Conservation (phyloP, 2,329 filamentous ascomycete genomes). For the Pyrenophora tritici-repentis region DNA sequence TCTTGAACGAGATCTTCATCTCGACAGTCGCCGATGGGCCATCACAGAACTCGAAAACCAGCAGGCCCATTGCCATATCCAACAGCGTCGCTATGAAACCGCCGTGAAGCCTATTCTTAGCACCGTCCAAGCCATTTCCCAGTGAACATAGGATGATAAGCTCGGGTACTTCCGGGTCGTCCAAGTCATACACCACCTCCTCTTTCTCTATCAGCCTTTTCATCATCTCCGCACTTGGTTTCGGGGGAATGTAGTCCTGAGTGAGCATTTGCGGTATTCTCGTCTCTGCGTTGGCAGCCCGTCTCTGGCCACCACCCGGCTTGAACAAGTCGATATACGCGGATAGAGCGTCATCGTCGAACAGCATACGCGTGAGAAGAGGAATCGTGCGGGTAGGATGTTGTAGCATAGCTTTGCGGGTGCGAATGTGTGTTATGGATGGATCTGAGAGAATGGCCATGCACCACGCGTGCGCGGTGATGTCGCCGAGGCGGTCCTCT, state of each 20-base stretch:
- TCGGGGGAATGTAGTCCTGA: no score
- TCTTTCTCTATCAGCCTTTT: slow-evolving; percentile 12
- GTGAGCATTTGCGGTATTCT: no score
- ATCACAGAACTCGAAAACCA: slow-evolving; percentile 21
- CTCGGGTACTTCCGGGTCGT: slow-evolving; percentile 16
- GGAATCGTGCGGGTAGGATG: slow-evolving; percentile 11
- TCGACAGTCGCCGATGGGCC: slow-evolving; percentile 27
- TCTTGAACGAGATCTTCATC: slow-evolving; percentile 32
- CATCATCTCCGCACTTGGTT: neutral
- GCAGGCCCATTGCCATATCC: slow-evolving; percentile 34
- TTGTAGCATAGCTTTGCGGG: slow-evolving; percentile 11
- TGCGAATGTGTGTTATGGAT: slow-evolving; percentile 22
- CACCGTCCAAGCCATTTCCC: slow-evolving; percentile 28
- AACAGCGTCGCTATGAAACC: slow-evolving; percentile 31
- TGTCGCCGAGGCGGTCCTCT: slow-evolving; percentile 32
- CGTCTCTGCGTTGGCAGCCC: no score
- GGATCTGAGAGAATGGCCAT: slow-evolving; percentile 23
- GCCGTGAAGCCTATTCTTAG: no score
- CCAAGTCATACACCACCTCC: neutral
- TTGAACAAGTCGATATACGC: slow-evolving; percentile 32
- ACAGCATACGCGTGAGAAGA: slow-evolving; percentile 30
- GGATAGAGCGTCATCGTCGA: slow-evolving; percentile 29
- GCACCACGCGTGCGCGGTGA: slow-evolving; percentile 34
- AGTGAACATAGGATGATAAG: slow-evolving; percentile 27
- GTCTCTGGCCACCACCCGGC: slow-evolving; percentile 11